A percentile compares a stretch with the other conserved stretches of the same genome.
Evolutionary conservation across 1,284 basidiomycete genomes (phyloP).

Genomic region (Apiotrichum laibachii): DNA sequence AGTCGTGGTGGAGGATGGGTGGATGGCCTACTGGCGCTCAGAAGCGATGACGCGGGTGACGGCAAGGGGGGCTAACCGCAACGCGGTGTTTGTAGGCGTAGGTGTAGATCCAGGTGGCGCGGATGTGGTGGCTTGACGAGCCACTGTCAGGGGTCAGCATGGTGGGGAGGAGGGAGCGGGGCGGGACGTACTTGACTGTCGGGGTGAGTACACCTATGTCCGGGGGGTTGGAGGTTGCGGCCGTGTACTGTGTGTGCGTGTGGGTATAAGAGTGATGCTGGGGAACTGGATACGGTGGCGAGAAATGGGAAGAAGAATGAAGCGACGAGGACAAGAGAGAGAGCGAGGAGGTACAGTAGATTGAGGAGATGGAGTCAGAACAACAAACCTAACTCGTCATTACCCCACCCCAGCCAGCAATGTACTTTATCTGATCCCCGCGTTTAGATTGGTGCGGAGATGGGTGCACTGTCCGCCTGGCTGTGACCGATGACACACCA

Average conservation of each 20-base stretch:
- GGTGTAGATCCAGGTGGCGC: background rate
- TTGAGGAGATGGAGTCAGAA: no score
- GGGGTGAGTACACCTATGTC: background rate
- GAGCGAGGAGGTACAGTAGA: no score
- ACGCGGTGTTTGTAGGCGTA: background rate
- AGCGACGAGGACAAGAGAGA: background rate
- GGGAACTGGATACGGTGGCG: background rate
- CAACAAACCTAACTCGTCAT: no score
- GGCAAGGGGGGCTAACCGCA: background rate
- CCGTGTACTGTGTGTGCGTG: background rate
- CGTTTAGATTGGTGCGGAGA: no score
- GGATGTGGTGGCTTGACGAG: background rate
- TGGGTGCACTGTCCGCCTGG: no score
- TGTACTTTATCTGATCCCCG: no score
- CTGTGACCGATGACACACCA: no score
- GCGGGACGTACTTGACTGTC: background rate
- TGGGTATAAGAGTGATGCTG: background rate
- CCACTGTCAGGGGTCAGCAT: background rate
- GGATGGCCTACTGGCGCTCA: background rate
- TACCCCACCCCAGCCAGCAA: no score
- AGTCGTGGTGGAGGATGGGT: background rate
- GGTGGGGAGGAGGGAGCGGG: background rate
- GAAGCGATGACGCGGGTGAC: background rate
- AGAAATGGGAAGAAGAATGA: background rate
- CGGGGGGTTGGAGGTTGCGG: background rate